Conservation (phyloP, 192 early-diverging fungal genomes). For the Backusella morwellensis region DNA sequence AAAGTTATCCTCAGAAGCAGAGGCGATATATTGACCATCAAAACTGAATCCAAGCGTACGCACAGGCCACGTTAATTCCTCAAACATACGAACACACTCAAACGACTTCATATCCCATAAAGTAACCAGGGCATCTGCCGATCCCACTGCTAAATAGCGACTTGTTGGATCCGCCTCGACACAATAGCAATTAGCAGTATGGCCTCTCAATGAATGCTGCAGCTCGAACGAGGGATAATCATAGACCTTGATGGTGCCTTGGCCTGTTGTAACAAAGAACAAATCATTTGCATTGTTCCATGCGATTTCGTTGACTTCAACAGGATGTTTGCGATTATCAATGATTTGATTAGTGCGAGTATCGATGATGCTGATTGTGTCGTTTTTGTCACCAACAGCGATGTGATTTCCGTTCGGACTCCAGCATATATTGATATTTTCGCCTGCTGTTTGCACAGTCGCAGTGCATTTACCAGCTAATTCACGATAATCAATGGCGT, state of each 20-base stretch:
- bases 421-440: slow-evolving; percentile 88
- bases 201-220: slow-evolving; percentile 57
- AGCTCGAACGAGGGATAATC: slow-evolving; percentile 62
- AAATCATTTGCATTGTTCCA: slow-evolving; percentile 74
- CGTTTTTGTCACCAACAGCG: slow-evolving; percentile 86
- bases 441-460: slow-evolving; percentile 64
- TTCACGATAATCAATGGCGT: neutral
- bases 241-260: slow-evolving; percentile 68
- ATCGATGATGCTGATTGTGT: slow-evolving; percentile 77
- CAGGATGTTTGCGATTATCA: slow-evolving; percentile 47
- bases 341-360: slow-evolving; percentile 41
- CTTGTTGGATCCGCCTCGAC: slow-evolving; percentile 77
- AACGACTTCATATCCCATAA: slow-evolving; percentile 75
- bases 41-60: slow-evolving; percentile 75
- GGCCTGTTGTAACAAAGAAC: slow-evolving; percentile 78
- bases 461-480: slow-evolving; percentile 55
- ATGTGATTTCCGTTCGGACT: slow-evolving; percentile 73
- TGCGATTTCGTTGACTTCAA: slow-evolving; percentile 79
- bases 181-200: slow-evolving; percentile 81
- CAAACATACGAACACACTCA: slow-evolving; percentile 64
- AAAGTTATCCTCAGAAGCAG: slow-evolving; percentile 71
- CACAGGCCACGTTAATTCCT: slow-evolving; percentile 71
- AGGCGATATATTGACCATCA: slow-evolving; percentile 76
- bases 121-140: slow-evolving; percentile 71
- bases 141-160: slow-evolving; percentile 76